Conservation (phyloP, 2,329 filamentous ascomycete species). For the Tolypocladium guangdongense region DNA sequence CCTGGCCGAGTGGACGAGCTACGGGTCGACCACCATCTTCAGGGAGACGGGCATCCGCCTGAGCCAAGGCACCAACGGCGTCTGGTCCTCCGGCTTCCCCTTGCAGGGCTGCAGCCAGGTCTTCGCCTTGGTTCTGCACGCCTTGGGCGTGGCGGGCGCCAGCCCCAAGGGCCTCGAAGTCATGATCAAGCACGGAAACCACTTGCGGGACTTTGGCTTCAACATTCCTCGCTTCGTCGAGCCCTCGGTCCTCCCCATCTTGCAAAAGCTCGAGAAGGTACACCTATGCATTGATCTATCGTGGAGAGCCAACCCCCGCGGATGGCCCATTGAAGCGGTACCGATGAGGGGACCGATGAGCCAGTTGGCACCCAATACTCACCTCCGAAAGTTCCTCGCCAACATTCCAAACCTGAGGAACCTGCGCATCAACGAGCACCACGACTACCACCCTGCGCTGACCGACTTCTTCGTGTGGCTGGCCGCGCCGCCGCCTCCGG, state of each 20-base stretch:
- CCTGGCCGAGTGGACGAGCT: conserved; percentile 38
- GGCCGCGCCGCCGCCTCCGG: background rate
- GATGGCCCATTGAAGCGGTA: background rate
- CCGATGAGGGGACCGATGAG: too few species aligned
- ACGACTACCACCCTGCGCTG: background rate
- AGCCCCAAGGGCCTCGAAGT: conserved; percentile 35
- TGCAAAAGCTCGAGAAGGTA: conserved; percentile 35
- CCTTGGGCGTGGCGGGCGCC: conserved; percentile 27
- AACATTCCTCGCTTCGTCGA: conserved; percentile 29
- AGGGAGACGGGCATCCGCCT: conserved; percentile 20
- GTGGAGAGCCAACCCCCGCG: conserved; percentile 2
- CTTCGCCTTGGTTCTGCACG: conserved; percentile 30
- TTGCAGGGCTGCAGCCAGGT: conserved; percentile 17
- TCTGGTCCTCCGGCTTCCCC: conserved; percentile 3
- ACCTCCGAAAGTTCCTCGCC: conserved; percentile 14
- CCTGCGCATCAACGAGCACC: conserved; percentile 19
- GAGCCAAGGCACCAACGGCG: conserved; percentile 2
- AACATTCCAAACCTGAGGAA: conserved; percentile 30
- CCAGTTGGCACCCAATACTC: conserved; percentile 1
- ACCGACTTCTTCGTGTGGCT: conserved; percentile 6
- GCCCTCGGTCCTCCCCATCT: conserved; percentile 24
- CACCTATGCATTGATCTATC: conserved; percentile 17
- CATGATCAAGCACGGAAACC: conserved; percentile 22
- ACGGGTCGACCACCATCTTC: conserved; percentile 32
- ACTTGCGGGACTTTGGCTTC: conserved; percentile 33